A percentile compares a stretch with the other conserved stretches of the same genome.
These are phyloP conservation scores for Xylaria grammica DNA, from an alignment of 495 filamentous ascomycete species.

Conservation along the genomic window DNA sequence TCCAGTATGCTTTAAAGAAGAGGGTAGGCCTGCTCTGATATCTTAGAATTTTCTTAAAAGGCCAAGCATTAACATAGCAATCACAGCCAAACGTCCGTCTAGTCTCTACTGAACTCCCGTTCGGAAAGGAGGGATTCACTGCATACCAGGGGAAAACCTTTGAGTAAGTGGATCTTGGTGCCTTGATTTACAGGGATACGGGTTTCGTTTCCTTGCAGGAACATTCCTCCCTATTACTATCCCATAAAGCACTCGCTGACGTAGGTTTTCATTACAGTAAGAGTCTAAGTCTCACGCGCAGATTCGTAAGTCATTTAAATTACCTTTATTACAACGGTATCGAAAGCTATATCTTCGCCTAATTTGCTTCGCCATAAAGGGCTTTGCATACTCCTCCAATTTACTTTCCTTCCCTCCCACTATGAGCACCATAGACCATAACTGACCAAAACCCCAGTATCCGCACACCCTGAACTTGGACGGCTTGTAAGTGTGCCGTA, in stretches of 20 bases:
- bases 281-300: slow-evolving; percentile 76
- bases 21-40: slow-evolving; percentile 42
- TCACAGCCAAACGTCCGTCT: slow-evolving; percentile 80
- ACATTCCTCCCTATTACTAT: not conserved
- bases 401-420: too few relatives aligned
- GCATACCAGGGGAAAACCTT: slow-evolving; percentile 89
- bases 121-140: slow-evolving; percentile 90
- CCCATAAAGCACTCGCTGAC: not conserved
- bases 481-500: slow-evolving; percentile 63
- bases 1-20: slow-evolving; percentile 88
- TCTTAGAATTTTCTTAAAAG: not conserved
- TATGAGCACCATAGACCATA: slow-evolving; percentile 19
- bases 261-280: slow-evolving; percentile 1
- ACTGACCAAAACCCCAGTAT: slow-evolving; percentile 15
- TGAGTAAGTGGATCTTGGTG: slow-evolving; percentile 24
- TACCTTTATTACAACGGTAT: not conserved
- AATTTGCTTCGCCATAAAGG: not conserved
- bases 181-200: not conserved
- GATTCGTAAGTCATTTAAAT: slow-evolving; percentile 55
- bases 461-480: slow-evolving; percentile 71
- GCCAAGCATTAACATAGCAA: not conserved
- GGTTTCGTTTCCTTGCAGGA: not conserved
- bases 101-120: slow-evolving; percentile 90
- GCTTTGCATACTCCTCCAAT: not conserved
- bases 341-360: not conserved